A percentile compares a stretch with the other conserved stretches of the same genome.
Evolutionary conservation across 257 asterid species (phyloP).

Genomic region (Plantago major): DNA sequence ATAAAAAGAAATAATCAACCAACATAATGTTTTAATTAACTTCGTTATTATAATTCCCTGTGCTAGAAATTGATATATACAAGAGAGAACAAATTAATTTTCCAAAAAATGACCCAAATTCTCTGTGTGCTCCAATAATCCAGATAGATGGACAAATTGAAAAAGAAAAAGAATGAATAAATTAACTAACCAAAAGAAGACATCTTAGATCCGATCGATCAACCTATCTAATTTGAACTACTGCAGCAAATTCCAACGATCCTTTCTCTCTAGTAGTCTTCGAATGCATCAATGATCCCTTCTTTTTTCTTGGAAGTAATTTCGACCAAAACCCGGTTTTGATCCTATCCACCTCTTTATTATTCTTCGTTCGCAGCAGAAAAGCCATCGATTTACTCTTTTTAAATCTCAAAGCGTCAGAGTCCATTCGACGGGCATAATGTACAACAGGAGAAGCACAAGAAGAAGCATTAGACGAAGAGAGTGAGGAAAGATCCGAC

Average conservation of each 20-base stretch:
- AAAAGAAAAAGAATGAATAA: not conserved
- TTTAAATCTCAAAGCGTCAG: constrained; percentile 24
- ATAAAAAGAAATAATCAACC: too few relatives aligned
- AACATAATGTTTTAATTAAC: too few relatives aligned
- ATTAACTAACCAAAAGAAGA: not conserved
- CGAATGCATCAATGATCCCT: constrained; percentile 40
- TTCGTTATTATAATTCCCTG: too few relatives aligned
- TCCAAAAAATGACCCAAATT: too few relatives aligned
- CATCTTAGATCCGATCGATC: not conserved
- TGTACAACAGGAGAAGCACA: constrained; percentile 42
- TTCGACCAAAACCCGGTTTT: constrained; percentile 69
- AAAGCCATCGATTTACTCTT: constrained; percentile 64
- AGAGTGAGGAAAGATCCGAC: constrained; percentile 46
- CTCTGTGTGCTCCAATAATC: too few relatives aligned
- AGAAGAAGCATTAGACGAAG: constrained; percentile 50
- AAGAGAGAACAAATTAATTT: too few relatives aligned
- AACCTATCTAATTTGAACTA: not conserved
- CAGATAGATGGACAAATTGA: too few relatives aligned
- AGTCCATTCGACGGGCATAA: constrained; percentile 8
- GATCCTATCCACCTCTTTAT: constrained; percentile 11
- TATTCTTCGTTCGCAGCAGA: constrained; percentile 27
- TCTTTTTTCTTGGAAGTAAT: constrained; percentile 31
- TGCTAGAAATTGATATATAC: too few relatives aligned
- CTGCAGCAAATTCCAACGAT: not conserved
- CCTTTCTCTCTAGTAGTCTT: constrained; percentile 44